Conservation (phyloP, 2,329 filamentous ascomycete genomes). For the Fusarium sp. region DNA sequence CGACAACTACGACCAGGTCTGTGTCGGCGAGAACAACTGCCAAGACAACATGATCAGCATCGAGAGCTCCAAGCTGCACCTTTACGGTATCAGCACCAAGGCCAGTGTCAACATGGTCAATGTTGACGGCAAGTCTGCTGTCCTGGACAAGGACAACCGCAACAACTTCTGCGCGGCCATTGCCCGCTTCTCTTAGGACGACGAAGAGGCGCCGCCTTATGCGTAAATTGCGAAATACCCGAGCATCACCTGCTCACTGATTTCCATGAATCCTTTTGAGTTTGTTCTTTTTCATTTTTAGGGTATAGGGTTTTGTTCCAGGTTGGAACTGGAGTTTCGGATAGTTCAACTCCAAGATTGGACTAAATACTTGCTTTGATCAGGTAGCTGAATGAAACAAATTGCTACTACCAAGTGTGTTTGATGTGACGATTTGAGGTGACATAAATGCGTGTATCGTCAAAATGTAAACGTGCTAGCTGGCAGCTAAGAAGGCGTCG, state of each 20-base stretch:
- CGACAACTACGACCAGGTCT: slow-evolving; percentile 80
- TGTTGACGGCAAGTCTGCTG: slow-evolving; percentile 64
- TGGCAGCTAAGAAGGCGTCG: too few relatives aligned
- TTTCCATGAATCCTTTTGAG: slow-evolving; percentile 25
- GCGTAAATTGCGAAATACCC: slow-evolving; percentile 16
- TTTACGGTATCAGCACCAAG: slow-evolving; percentile 80
- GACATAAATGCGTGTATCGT: too few relatives aligned
- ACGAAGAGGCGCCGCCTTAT: slow-evolving; percentile 3
- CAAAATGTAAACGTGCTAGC: too few relatives aligned
- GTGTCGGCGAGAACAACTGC: slow-evolving; percentile 74
- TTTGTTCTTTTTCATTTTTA: slow-evolving; percentile 29
- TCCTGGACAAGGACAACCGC: slow-evolving; percentile 69
- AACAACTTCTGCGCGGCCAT: slow-evolving; percentile 74
- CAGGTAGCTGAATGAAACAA: slow-evolving; percentile 32
- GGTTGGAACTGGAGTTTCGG: slow-evolving; percentile 37
- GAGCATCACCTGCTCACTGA: slow-evolving; percentile 3
- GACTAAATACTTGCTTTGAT: slow-evolving; percentile 10
- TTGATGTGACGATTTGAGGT: too few relatives aligned
- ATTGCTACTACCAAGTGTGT: slow-evolving; percentile 1
- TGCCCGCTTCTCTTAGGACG: slow-evolving; percentile 50
- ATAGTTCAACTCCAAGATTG: slow-evolving; percentile 30
- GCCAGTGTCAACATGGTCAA: slow-evolving; percentile 79
- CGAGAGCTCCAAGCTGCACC: slow-evolving; percentile 71
- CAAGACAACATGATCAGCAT: slow-evolving; percentile 82
- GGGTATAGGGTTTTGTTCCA: slow-evolving; percentile 29